Evolutionary conservation across 257 asterid species (phyloP), one percentile per base, ranked within the genome.

Genomic region (Catharanthus roseus): DNA sequence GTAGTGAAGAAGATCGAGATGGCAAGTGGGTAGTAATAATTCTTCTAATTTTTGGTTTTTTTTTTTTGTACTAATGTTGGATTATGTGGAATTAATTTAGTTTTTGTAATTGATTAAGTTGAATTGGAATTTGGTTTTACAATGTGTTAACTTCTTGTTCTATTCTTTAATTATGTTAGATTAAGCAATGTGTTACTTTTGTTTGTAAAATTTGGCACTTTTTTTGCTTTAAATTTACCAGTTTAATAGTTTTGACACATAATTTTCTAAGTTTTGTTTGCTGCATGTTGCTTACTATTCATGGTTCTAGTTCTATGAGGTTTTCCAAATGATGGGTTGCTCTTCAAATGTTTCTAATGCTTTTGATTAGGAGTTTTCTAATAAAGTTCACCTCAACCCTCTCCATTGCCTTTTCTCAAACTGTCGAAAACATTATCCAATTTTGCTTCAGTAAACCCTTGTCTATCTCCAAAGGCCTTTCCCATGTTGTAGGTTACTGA

Each of bases 1-100:
- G 98, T 53, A 85, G 95, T 65, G 98, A 92, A 60, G 98, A 92
- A 79, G 98, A 90, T 84, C 87, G 90, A 1, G 98, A 51, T 92
- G 95, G 95, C 96, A 92, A 96, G 98, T 96, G 90, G 95, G 95
- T 92, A 80, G 77, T 41, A 3, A 38, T 38, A 38, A 38, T 38
- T 33, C 28, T 23, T 55, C 21, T 0, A 29, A 41, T 68, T n/a
- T 31, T 2, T 31, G 24, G 26, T n/a, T n/a, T n/a, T n/a, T n/a
- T n/a, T 4, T 67, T 74, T 42, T 75, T 21, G 73, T 65, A 54
- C 16, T 23, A 28, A 12, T 15, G 10, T 41, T 45, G 38, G 23
- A 54, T 64, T 42, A 9, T 47, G 26, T 65, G 65, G 34, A 15
- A n/a, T 34, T 41, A n/a, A n/a, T n/a, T 65, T 5, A 21, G n/a